Base-by-base conservation (phyloP, 441 rosid species). In the Jatropha multifida region DNA sequence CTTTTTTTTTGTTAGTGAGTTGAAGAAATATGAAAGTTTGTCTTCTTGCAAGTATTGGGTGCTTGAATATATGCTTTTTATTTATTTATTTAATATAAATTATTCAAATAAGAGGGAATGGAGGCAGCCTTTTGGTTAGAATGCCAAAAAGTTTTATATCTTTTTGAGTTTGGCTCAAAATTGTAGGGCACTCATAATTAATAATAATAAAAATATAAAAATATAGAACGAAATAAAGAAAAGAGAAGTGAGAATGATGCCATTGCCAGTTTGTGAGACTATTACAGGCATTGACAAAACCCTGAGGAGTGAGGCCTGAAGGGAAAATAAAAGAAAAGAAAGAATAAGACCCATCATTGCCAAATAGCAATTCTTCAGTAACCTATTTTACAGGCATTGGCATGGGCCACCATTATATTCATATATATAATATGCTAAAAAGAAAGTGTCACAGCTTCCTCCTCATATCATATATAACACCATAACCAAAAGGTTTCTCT, bases 381-480 rank as follows among this genome's bases (percentile, higher is more conserved):
- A n/a, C 23, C 41, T 55, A 63, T 4, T 68, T 32, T 32, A 32
- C 32, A 32, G 62, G 61, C 83, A 76, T 67, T 66, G 82, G 78
- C 68, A 79, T 86, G 89, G 86, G 81, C 89, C 89, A 79, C 82
- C 83, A 76, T 81, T 41, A 49, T 75, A 32, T 32, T 32, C 32
- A 32, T 32, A 32, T 32, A 32, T 32, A 32, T 32, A 32, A 32
- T 32, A 32, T 32, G 75, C 73, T 77, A 68, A 27, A 62, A 81
- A 72, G 71, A 51, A 77, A 60, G 74, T 69, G 71, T 74, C 77
- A 74, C 66, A 59, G n/a, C 51, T 55, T 81, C 18, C 7, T 18
- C 32, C 7, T 13, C 48, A 20, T 46, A 59, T 23, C 0, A 23
- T 32, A 2, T 32, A 32, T 32, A 32, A 58, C 52, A 15, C 63